Evolutionary conservation across 2,329 filamentous ascomycete species (phyloP).

Genomic region (Aspergillus sp.): DNA sequence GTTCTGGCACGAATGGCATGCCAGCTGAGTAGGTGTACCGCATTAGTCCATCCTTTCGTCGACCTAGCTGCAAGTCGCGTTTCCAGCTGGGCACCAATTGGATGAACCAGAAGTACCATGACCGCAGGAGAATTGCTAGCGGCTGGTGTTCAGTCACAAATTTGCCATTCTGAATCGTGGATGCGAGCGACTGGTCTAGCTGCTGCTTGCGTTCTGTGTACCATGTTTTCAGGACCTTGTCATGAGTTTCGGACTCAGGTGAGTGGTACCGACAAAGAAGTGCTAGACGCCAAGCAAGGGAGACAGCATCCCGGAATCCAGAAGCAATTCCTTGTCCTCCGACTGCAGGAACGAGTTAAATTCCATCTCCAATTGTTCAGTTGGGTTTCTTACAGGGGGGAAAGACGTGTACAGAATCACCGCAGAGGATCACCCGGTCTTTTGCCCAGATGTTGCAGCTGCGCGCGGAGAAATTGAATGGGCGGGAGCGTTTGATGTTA

Average conservation of each 20-base stretch:
- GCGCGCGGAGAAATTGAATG: conserved; percentile 40
- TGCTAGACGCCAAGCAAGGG: conserved; percentile 31
- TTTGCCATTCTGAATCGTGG: conserved; percentile 28
- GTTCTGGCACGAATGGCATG: conserved; percentile 25
- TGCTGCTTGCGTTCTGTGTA: conserved; percentile 33
- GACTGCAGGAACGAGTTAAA: conserved; percentile 14
- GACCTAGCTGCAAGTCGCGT: conserved; percentile 15
- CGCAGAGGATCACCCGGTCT: conserved; percentile 37
- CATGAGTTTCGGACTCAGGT: conserved; percentile 8
- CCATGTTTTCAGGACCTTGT: conserved; percentile 23
- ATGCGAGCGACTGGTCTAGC: conserved; percentile 26
- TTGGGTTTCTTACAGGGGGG: conserved; percentile 35
- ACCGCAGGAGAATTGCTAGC: conserved; percentile 25
- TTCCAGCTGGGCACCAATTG: conserved; percentile 27
- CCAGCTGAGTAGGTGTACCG: conserved; percentile 21
- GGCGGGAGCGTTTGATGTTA: conserved; percentile 37
- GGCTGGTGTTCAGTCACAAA: conserved; percentile 23
- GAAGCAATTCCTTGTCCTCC: conserved; percentile 37
- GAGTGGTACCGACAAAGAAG: conserved; percentile 18
- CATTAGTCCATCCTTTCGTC: conserved; percentile 22
- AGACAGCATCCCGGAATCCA: conserved; percentile 33
- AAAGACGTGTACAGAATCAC: conserved; percentile 47
- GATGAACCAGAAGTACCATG: conserved; percentile 25
- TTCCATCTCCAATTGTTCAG: neutral
- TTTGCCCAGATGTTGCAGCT: conserved; percentile 43